Evolutionary conservation across 345 rosid species (phyloP).

Genomic region (Camelina laxa): DNA sequence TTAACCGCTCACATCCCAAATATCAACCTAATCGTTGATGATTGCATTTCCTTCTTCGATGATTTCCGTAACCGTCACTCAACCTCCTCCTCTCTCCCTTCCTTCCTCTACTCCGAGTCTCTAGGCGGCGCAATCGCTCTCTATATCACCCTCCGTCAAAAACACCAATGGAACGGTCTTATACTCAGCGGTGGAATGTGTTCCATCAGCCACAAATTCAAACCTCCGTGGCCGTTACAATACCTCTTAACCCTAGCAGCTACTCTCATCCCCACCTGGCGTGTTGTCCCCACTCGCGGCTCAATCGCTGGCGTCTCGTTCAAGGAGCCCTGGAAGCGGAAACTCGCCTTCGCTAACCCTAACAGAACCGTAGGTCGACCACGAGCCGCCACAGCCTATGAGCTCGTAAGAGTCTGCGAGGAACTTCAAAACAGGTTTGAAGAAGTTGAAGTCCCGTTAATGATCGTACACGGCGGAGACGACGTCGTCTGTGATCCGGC

Average conservation of each 20-base stretch:
- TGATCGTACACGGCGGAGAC: constrained; percentile 79
- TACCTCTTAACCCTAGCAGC: constrained; percentile 63
- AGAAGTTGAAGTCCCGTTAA: constrained; percentile 77
- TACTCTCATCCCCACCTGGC: constrained; percentile 81
- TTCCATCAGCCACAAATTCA: constrained; percentile 83
- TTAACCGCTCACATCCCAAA: constrained; percentile 73
- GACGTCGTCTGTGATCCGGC: constrained; percentile 82
- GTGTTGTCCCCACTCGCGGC: constrained; percentile 89
- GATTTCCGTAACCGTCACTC: constrained; percentile 59
- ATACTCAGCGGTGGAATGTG: constrained; percentile 94
- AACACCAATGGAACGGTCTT: constrained; percentile 74
- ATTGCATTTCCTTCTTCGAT: constrained; percentile 70
- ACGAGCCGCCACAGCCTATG: constrained; percentile 87
- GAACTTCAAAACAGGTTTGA: constrained; percentile 82
- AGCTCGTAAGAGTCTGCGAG: constrained; percentile 69
- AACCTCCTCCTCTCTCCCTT: constrained; percentile 56
- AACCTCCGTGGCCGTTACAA: constrained; percentile 96
- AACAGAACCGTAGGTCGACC: constrained; percentile 62
- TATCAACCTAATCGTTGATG: constrained; percentile 75
- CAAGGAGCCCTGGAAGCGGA: constrained; percentile 85
- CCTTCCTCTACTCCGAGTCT: constrained; percentile 84
- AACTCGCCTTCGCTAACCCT: constrained; percentile 69
- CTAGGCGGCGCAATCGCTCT: constrained; percentile 92
- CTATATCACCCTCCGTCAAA: constrained; percentile 75
- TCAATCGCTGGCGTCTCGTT: constrained; percentile 67